Conservation (phyloP, 2,329 filamentous ascomycete species). For the Hypoxylon sp. region DNA sequence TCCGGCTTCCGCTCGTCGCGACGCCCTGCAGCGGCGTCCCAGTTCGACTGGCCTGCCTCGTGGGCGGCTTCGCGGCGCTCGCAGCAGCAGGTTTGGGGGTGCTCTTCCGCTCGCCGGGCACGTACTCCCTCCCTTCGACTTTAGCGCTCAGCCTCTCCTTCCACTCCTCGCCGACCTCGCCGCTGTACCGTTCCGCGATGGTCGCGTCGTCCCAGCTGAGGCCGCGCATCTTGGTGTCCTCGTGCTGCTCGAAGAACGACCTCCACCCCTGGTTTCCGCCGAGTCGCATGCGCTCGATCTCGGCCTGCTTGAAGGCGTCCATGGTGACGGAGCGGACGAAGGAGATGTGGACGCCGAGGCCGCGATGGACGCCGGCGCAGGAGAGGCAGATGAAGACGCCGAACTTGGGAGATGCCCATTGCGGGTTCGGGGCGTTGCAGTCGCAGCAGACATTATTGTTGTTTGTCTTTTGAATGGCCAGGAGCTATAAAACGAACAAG, state of each 20-base stretch:
- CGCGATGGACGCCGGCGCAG: conserved; percentile 94
- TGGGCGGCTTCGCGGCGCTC: conserved; percentile 56
- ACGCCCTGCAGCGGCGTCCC: conserved; percentile 57
- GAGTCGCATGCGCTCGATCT: conserved; percentile 93
- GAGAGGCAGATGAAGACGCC: conserved; percentile 98
- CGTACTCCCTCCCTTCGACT: conserved; percentile 89
- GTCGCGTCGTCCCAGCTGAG: conserved; percentile 87
- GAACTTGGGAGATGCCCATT: conserved; percentile 98
- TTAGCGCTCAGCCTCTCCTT: conserved; percentile 91
- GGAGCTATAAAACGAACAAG: conserved; percentile 71
- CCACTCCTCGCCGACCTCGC: conserved; percentile 93
- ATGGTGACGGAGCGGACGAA: conserved; percentile 98
- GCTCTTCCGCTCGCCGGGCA: conserved; percentile 76
- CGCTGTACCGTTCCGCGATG: conserved; percentile 90
- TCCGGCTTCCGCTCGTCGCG: conserved; percentile 58
- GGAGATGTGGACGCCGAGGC: conserved; percentile 96
- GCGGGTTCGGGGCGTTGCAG: conserved; percentile 93
- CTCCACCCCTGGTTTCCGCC: conserved; percentile 93
- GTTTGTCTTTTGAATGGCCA: conserved; percentile 90
- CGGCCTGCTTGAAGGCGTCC: conserved; percentile 95
- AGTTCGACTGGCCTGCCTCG: conserved; percentile 56
- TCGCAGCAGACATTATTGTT: conserved; percentile 94
- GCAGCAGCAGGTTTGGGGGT: conserved; percentile 52
- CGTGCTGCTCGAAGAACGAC: conserved; percentile 84
- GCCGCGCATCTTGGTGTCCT: conserved; percentile 75